A percentile compares a stretch with the other conserved stretches of the same genome.
Evolutionary conservation across 768 basidiomycete species (phyloP).

Genomic region (Boletus pseudopeckii): DNA sequence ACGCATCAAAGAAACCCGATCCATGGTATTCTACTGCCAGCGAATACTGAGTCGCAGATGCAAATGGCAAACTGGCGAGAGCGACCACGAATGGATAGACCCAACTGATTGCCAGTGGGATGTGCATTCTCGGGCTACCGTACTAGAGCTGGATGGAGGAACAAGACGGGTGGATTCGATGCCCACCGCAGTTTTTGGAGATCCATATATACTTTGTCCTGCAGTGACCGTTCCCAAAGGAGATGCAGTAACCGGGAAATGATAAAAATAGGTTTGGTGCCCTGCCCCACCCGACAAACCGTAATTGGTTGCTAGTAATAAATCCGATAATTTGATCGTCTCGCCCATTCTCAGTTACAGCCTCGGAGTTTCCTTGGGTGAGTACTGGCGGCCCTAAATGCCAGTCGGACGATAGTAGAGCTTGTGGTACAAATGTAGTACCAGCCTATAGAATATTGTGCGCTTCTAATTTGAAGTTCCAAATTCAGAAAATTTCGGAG

Average conservation of each 20-base stretch:
- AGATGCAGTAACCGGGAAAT: neutral
- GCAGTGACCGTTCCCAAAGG: neutral
- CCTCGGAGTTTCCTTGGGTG: neutral
- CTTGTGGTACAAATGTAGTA: too few species aligned
- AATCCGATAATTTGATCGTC: neutral
- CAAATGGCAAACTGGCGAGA: conserved; percentile 6
- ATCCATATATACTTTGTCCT: conserved; percentile 10
- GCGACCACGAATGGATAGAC: conserved; percentile 5
- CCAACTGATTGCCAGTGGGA: neutral
- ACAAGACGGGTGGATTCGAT: neutral
- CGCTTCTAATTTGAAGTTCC: too few species aligned
- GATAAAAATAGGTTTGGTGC: neutral
- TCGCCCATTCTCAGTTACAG: neutral
- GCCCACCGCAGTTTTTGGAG: neutral
- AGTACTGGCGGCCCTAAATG: neutral
- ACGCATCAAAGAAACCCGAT: conserved; percentile 60
- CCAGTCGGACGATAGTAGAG: neutral
- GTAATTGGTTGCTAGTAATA: neutral
- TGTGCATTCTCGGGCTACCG: conserved; percentile 6
- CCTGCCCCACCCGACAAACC: neutral
- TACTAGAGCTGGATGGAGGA: neutral
- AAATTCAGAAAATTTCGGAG: too few species aligned
- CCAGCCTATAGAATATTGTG: too few species aligned
- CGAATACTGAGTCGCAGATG: conserved; percentile 41
- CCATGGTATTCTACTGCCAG: conserved; percentile 58